These are phyloP conservation scores for Verticillium albo-atrum DNA, from an alignment of 2,329 filamentous ascomycete species.

Conservation along the genomic window DNA sequence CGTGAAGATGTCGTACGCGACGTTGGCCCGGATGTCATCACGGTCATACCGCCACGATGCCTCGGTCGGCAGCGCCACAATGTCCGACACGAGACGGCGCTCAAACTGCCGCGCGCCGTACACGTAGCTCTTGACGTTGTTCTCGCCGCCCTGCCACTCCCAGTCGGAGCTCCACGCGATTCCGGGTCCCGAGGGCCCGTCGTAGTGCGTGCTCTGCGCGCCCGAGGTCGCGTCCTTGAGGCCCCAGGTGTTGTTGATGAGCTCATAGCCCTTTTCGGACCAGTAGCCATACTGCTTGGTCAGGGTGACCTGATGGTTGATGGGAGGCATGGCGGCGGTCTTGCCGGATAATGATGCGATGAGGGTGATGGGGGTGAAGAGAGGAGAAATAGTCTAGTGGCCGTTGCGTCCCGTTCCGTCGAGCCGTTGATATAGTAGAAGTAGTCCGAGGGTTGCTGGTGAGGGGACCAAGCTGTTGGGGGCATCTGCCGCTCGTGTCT, in stretches of 20 bases:
- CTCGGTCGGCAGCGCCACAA: slow-evolving; percentile 27
- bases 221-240: slow-evolving; percentile 25
- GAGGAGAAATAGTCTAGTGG: too few relatives aligned
- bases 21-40: slow-evolving; percentile 47
- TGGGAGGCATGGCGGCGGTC: slow-evolving; percentile 13
- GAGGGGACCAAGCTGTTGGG: neutral
- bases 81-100: slow-evolving; percentile 23
- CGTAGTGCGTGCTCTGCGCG: slow-evolving; percentile 36
- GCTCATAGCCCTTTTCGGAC: slow-evolving; percentile 22
- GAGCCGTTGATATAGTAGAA: neutral
- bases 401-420: neutral
- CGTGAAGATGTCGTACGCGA: slow-evolving; percentile 60
- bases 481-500: neutral
- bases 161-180: slow-evolving; percentile 35
- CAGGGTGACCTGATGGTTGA: slow-evolving; percentile 12
- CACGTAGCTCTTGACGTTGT: slow-evolving; percentile 39
- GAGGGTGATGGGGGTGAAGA: neutral
- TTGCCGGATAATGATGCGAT: neutral
- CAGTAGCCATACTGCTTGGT: slow-evolving; percentile 24
- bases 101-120: slow-evolving; percentile 31
- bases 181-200: slow-evolving; percentile 22
- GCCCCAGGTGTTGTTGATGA: slow-evolving; percentile 42
- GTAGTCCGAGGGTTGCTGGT: neutral
- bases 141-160: slow-evolving; percentile 32
- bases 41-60: slow-evolving; percentile 41